These are phyloP conservation scores for Cerrena zonata DNA, from an alignment of 1,284 basidiomycete genomes.

Conservation along the genomic window DNA sequence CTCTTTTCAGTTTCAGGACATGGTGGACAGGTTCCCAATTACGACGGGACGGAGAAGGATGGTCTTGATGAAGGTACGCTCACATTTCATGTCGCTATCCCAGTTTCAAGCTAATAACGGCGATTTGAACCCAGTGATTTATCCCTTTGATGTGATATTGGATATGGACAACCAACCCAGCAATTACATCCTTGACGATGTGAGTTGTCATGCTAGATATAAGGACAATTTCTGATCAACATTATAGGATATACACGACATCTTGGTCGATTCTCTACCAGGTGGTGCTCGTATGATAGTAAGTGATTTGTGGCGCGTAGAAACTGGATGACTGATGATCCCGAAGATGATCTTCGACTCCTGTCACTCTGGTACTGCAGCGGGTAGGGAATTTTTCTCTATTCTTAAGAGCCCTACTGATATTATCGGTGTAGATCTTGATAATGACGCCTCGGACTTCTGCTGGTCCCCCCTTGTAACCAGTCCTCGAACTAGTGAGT, in stretches of 20 bases:
- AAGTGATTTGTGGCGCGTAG: neutral
- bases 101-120: neutral
- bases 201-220: neutral
- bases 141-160: slow-evolving; percentile 6
- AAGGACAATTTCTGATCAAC: neutral
- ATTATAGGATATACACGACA: slow-evolving; percentile 6
- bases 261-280: slow-evolving; percentile 7
- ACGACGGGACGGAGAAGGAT: slow-evolving; percentile 1
- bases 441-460: too few species aligned
- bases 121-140: slow-evolving; percentile 2
- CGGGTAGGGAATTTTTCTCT: slow-evolving; percentile 14
- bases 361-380: slow-evolving; percentile 16
- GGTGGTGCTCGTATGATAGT: slow-evolving; percentile 6
- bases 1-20: slow-evolving; percentile 4
- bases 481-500: neutral
- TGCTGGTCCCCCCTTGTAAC: neutral
- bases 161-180: neutral
- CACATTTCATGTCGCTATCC: neutral
- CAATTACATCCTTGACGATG: slow-evolving; percentile 9
- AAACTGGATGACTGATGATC: neutral
- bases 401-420: neutral
- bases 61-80: slow-evolving; percentile 5
- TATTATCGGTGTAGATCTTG: neutral
- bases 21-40: slow-evolving; percentile 1
- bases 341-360: slow-evolving; percentile 11